Conservation (phyloP, 2,329 filamentous ascomycete genomes). For the Diaporthe sp. region DNA sequence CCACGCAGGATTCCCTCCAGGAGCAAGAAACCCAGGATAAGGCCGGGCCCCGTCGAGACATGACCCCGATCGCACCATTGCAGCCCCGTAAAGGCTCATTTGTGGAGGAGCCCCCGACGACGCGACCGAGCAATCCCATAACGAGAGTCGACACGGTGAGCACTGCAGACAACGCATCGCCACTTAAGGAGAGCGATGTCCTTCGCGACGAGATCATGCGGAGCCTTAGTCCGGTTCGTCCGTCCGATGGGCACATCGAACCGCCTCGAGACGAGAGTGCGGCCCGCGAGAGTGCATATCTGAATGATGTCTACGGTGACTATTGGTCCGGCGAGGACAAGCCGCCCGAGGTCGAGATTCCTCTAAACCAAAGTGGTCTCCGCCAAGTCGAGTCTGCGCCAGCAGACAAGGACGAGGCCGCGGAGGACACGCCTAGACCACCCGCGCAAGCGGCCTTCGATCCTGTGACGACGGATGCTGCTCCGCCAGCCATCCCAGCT, state of each 20-base stretch:
- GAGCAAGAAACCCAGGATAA: constrained; percentile 13
- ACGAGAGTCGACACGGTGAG: constrained; percentile 62
- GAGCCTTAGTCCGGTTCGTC: constrained; percentile 69
- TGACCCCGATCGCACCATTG: constrained; percentile 56
- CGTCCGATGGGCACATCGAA: constrained; percentile 41
- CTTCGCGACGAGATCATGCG: constrained; percentile 82
- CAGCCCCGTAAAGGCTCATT: constrained; percentile 54
- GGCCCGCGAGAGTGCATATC: constrained; percentile 71
- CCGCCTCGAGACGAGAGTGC: constrained; percentile 35
- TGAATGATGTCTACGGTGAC: constrained; percentile 76
- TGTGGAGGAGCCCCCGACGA: constrained; percentile 48
- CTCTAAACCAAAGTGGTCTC: neutral
- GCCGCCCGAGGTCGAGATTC: constrained; percentile 5
- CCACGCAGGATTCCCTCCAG: neutral
- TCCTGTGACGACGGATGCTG: neutral
- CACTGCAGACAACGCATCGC: constrained; percentile 63
- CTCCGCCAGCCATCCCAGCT: constrained; percentile 2
- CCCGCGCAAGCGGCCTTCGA: neutral
- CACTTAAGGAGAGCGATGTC: constrained; percentile 78
- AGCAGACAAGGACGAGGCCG: constrained; percentile 4
- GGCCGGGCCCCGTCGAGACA: constrained; percentile 1
- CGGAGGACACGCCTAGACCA: constrained; percentile 3
- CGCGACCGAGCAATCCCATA: constrained; percentile 54
- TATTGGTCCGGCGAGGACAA: constrained; percentile 72
- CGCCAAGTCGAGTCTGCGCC: neutral